Evolutionary conservation across 345 rosid species (phyloP), one percentile per base, ranked within the genome.

Genomic region (Arabidopsis suecica): DNA sequence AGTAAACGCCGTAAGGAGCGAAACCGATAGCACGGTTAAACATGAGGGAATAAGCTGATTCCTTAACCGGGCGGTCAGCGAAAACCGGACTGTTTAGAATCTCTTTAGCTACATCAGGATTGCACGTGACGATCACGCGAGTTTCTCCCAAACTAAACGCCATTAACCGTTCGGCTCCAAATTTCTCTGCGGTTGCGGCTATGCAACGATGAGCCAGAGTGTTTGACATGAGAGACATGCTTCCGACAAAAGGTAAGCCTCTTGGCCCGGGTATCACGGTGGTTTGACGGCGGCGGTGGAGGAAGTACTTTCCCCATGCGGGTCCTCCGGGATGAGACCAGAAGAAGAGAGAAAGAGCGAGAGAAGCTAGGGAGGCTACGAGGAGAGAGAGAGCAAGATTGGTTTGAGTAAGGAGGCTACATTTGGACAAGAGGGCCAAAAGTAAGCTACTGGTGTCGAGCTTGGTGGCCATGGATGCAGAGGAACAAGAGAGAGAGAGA

Each of bases 241-340:
- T 86, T 11, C 96, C 96, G 53, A 87, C 9, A 2, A 90, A 38
- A 40, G 96, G 96, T 40, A 86, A 76, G 14, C 96, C 96, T 74
- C 81, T 78, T 1, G 96, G 91, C 63, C 96, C 96, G 0, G 93
- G 96, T 61, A 90, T 88, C 20, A 72, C 71, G 65, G 75, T 65
- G 48, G 61, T 56, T 48, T 0, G 20, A 9, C 14, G 76, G 11
- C 81, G 81, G 68, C 72, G 58, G 25, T 68, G 74, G 54, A 68
- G 61, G 36, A 49, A 40, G 71, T 86, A 80, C 57, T 84, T 89
- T 1, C 96, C 96, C 96, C 96, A 89, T 3, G 96, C 96, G 2
- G 89, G 89, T 45, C 96, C 96, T 6, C 96, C 96, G 7, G 91
- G 85, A 53, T 78, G 84, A 72, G 84, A 84, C 93, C 96, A 88